Conservation (phyloP, 257 asterid species). For the Lavandula angustifolia region DNA sequence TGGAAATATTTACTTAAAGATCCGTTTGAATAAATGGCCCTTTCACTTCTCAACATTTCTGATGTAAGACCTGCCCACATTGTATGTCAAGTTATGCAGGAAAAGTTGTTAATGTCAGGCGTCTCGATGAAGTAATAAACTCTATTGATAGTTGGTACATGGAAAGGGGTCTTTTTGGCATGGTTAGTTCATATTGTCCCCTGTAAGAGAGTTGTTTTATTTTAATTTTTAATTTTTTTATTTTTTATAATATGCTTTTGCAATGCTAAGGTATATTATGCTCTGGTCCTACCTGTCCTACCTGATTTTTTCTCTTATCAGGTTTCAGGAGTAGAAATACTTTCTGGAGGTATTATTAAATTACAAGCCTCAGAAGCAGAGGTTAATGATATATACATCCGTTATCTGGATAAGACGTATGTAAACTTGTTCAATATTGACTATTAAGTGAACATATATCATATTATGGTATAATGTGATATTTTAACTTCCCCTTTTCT, state of each 20-base stretch:
- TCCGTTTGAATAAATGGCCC: not conserved
- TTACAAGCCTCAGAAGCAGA: constrained; percentile 95
- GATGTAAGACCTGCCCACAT: constrained; percentile 47
- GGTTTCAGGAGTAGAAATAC: constrained; percentile 94
- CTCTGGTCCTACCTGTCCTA: constrained; percentile 10
- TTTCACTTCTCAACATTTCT: constrained; percentile 36
- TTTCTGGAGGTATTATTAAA: constrained; percentile 93
- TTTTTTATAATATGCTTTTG: not conserved
- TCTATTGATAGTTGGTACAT: constrained; percentile 96
- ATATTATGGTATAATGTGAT: constrained; percentile 3
- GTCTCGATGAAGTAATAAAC: constrained; percentile 81
- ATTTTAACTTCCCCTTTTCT: constrained; percentile 28
- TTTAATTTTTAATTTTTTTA: not conserved
- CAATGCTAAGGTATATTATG: constrained; percentile 22
- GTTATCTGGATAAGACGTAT: constrained; percentile 92
- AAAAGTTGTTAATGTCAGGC: constrained; percentile 88
- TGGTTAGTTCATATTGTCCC: constrained; percentile 51
- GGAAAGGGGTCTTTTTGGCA: constrained; percentile 98
- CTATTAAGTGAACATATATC: constrained; percentile 9
- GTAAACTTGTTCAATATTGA: constrained; percentile 34
- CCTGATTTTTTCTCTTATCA: constrained; percentile 33
- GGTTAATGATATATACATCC: constrained; percentile 80
- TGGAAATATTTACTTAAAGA: constrained; percentile 12
- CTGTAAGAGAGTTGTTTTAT: not conserved
- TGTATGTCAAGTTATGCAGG: constrained; percentile 78